phyloP scores from a whole-genome alignment of 2,329 filamentous ascomycete genomes.

The Phaeosphaeria sp. region DNA sequence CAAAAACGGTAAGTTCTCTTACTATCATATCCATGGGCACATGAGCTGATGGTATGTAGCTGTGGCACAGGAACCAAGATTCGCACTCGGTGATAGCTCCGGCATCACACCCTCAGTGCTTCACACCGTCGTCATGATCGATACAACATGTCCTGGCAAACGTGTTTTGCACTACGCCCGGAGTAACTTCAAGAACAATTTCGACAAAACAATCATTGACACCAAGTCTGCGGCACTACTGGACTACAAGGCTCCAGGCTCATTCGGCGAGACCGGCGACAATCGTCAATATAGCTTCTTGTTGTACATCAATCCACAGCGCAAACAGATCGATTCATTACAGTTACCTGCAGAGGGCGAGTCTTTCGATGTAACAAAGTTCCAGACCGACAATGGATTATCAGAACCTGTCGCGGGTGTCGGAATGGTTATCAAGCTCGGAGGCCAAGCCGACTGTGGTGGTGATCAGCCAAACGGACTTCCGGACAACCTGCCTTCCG shows the following conservation, averaged over 20 bases:
- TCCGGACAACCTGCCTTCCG: conserved; percentile 10
- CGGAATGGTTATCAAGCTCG: conserved; percentile 43
- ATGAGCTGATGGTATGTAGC: conserved; percentile 20
- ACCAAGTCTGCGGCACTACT: conserved; percentile 21
- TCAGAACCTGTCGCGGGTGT: conserved; percentile 36
- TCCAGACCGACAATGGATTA: conserved; percentile 39
- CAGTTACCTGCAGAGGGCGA: conserved; percentile 33
- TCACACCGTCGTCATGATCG: conserved; percentile 42
- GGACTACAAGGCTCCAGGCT: conserved; percentile 40
- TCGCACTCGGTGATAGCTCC: conserved; percentile 43
- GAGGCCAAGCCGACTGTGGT: conserved; percentile 28
- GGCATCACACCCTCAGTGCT: conserved; percentile 30
- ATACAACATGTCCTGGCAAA: conserved; percentile 38
- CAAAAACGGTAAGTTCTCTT: conserved; percentile 25
- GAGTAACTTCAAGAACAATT: conserved; percentile 39
- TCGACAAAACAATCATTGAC: conserved; percentile 34
- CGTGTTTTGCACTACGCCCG: conserved; percentile 40
- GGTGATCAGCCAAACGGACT: conserved; percentile 10
- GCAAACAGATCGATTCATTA: conserved; percentile 25
- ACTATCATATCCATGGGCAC: neutral
- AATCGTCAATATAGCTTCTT: conserved; percentile 41
- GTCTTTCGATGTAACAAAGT: conserved; percentile 35
- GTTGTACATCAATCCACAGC: conserved; percentile 38
- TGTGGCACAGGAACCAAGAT: conserved; percentile 36
- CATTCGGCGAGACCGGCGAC: conserved; percentile 39